Evolutionary conservation across 768 basidiomycete species (phyloP).

Genomic region (Mrakia gelida): DNA sequence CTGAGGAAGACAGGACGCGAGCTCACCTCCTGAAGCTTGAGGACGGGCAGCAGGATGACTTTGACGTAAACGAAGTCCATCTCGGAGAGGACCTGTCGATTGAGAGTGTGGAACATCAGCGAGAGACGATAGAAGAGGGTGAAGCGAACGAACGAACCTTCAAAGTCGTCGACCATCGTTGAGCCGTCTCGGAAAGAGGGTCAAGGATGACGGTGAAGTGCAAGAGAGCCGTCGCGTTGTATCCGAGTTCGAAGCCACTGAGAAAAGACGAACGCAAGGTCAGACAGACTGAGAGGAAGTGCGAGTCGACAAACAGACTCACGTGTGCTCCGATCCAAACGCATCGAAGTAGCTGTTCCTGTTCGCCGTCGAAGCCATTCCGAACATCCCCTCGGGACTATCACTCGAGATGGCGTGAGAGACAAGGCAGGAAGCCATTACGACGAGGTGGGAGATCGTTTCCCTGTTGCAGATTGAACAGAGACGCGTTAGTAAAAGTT

Average conservation of each 20-base stretch:
- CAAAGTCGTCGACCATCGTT: conserved; percentile 77
- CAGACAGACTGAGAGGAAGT: neutral
- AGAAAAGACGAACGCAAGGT: neutral
- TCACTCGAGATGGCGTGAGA: conserved; percentile 67
- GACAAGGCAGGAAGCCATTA: conserved; percentile 66
- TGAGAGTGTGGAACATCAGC: conserved; percentile 73
- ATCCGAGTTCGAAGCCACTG: conserved; percentile 68
- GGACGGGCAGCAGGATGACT: conserved; percentile 71
- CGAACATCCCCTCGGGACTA: conserved; percentile 54
- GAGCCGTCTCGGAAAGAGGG: conserved; percentile 76
- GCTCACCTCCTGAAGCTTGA: conserved; percentile 60
- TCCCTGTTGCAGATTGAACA: conserved; percentile 46
- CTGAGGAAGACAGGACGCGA: neutral
- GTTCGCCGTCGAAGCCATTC: conserved; percentile 44
- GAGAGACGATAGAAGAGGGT: conserved; percentile 7
- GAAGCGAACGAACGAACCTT: conserved; percentile 7
- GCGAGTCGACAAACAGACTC: conserved; percentile 38
- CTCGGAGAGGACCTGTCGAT: conserved; percentile 40
- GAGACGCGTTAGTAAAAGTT: neutral
- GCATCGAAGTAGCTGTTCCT: conserved; percentile 59
- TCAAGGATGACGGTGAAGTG: conserved; percentile 72
- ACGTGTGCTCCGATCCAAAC: conserved; percentile 65
- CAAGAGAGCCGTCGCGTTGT: conserved; percentile 61
- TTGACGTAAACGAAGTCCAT: conserved; percentile 52
- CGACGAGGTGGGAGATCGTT: conserved; percentile 58